Evolutionary conservation across 208 protist genomes (phyloP).

Genomic region (Leishmania braziliensis): DNA sequence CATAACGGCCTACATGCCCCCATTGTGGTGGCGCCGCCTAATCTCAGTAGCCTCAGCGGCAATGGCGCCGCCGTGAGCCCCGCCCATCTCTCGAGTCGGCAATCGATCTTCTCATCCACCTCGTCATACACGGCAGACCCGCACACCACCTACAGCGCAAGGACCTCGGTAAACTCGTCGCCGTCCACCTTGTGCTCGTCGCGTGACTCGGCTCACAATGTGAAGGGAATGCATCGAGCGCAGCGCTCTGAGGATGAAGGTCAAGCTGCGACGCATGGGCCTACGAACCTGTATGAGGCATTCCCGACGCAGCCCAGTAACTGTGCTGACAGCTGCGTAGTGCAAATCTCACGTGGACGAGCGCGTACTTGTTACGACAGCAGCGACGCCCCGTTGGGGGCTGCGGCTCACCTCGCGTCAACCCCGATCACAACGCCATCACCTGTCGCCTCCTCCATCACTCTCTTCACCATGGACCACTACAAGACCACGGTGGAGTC

Average conservation of each 20-base stretch:
- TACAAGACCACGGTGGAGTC: constrained; percentile 37
- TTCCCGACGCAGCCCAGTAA: not conserved
- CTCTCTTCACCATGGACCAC: constrained; percentile 33
- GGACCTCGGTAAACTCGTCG: constrained; percentile 10
- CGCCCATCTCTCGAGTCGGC: not conserved
- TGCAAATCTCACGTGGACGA: not conserved
- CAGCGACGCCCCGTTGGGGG: not conserved
- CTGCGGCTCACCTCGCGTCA: not conserved
- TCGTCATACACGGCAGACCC: constrained; percentile 6
- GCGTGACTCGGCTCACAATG: not conserved
- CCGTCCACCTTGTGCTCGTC: not conserved
- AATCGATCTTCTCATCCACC: not conserved
- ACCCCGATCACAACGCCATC: constrained; percentile 11
- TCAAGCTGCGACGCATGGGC: not conserved
- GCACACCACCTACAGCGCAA: constrained; percentile 21
- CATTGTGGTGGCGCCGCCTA: constrained; percentile 3
- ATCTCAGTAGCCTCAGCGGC: not conserved
- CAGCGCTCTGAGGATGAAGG: not conserved
- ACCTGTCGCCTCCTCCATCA: constrained; percentile 11
- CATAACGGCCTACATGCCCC: not conserved
- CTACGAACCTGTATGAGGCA: too few relatives aligned
- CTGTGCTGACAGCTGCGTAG: not conserved
- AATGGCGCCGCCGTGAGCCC: not conserved
- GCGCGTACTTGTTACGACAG: not conserved
- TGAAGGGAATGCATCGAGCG: not conserved